Base-by-base conservation (phyloP, 73 alveolate genomes). In the Blepharisma japonicum region DNA sequence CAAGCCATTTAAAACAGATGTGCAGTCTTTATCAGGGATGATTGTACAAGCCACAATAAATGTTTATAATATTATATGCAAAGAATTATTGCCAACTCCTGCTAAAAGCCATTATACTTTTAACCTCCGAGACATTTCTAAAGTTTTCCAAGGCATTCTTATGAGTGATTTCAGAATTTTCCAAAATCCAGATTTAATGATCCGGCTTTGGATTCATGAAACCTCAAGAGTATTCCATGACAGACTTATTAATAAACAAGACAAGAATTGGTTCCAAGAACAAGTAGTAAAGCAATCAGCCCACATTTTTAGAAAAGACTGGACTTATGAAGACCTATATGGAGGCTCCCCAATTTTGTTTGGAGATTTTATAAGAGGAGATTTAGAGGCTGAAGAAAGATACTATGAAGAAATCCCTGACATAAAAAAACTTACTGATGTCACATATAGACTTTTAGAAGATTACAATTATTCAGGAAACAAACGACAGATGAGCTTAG, bases 141-240 rank as follows among this genome's bases (percentile, higher is more conserved):
- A 97, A 90, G 98, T 93, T 6, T 96, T 97, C 91, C 96, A 84
- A 70, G 91, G 91, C 9, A 55, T 84, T 14, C 81, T 84, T 55
- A 78, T 79, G 88, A 84, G 78, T 49, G 81, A 84, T 71, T 77
- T 90, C 38, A 71, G 68, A 80, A 68, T 71, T 20, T 79, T 32
- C 66, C 8, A 68, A 25, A 50, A 6, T 67, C 49, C 87, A 39
- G 99, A 87, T 56, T 50, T 81, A 38, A 85, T 90, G 78, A 90
- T 94, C 6, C 89, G 93, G 83, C 87, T 98, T 45, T 98, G 99
- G 99, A 78, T 95, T 23, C 99, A 98, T 88, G 99, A 98, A 92
- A 96, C 96, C 7, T 90, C 96, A 27, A 94, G 99, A 83, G 99
- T 98, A 71, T 98, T 98, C 94, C 95, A 96, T 83, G 99, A 98